Evolutionary conservation across 768 basidiomycete species (phyloP).

Genomic region (Leccinum disarticulatum): DNA sequence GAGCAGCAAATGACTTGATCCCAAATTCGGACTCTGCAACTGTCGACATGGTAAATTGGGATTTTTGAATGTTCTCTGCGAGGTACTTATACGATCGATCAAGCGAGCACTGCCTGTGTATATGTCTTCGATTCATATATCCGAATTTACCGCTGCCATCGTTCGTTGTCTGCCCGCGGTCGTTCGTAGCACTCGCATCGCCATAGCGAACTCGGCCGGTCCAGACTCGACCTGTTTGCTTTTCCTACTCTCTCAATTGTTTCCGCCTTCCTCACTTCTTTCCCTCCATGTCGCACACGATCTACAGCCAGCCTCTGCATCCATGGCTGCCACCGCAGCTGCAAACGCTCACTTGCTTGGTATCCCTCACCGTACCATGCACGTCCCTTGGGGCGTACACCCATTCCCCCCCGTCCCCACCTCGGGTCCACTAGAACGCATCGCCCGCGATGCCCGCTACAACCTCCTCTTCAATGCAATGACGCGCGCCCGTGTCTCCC

Average conservation of each 20-base stretch:
- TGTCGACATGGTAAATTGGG: background rate
- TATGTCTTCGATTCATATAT: constrained; percentile 37
- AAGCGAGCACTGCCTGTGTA: background rate
- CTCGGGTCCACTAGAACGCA: constrained; percentile 48
- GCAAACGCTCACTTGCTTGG: constrained; percentile 41
- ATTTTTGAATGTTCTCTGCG: too few species aligned
- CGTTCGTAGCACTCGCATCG: constrained; percentile 22
- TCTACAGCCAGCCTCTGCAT: constrained; percentile 56
- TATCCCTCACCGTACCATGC: constrained; percentile 45
- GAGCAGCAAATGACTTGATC: constrained; percentile 24
- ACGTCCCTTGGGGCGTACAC: constrained; percentile 56
- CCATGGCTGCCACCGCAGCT: constrained; percentile 54
- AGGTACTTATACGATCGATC: background rate
- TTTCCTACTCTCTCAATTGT: constrained; percentile 55
- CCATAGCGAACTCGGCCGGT: constrained; percentile 78
- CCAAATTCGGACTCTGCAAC: constrained; percentile 12
- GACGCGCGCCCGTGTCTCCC: constrained; percentile 34
- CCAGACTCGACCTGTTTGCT: constrained; percentile 81
- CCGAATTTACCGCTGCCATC: constrained; percentile 53
- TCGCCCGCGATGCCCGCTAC: constrained; percentile 62
- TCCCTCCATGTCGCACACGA: constrained; percentile 71
- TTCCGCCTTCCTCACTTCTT: constrained; percentile 35
- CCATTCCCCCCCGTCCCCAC: constrained; percentile 53
- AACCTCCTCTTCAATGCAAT: constrained; percentile 49
- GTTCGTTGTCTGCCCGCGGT: constrained; percentile 12